phyloP scores from a whole-genome alignment of 2,329 filamentous ascomycete species.

The Chrysoporthe austroafricana region DNA sequence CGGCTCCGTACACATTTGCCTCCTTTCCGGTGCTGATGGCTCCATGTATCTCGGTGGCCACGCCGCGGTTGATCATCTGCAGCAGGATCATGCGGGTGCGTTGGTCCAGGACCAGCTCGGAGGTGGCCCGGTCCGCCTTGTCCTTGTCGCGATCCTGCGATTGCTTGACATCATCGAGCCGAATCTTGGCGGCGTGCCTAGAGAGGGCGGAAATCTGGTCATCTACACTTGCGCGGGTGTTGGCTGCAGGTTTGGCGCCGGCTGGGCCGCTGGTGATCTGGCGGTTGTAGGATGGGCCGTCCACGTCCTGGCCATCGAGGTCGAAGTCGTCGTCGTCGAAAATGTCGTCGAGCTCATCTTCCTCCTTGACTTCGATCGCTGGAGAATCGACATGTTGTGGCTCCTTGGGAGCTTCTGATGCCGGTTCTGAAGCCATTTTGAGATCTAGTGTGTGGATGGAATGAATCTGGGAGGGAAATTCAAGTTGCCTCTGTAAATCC shows the following conservation, averaged over 20 bases:
- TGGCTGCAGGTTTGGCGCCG: constrained; percentile 72
- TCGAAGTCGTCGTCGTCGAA: constrained; percentile 67
- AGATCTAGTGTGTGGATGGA: background rate
- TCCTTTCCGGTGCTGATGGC: constrained; percentile 97
- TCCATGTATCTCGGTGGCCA: constrained; percentile 90
- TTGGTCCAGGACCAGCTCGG: constrained; percentile 92
- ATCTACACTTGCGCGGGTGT: constrained; percentile 79
- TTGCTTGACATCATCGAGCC: constrained; percentile 69
- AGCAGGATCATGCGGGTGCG: constrained; percentile 93
- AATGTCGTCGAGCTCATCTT: constrained; percentile 49
- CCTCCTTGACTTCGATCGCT: constrained; percentile 41
- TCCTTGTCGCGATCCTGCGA: constrained; percentile 69
- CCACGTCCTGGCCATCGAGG: constrained; percentile 51
- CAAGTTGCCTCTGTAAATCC: constrained; percentile 3
- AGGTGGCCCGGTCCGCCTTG: constrained; percentile 90
- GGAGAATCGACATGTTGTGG: background rate
- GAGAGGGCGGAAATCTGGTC: constrained; percentile 87
- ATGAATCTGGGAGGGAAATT: background rate
- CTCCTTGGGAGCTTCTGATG: constrained; percentile 17
- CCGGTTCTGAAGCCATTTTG: constrained; percentile 15
- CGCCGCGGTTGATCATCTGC: constrained; percentile 91
- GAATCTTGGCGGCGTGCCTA: constrained; percentile 83
- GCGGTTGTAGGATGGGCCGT: constrained; percentile 75
- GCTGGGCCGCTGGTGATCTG: constrained; percentile 53
- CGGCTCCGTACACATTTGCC: constrained; percentile 94